Percentiles rank a stretch among this genome's conserved stretches.
Conservation (phyloP, 2,329 filamentous ascomycete species). For the Verticillium klebahnii region DNA sequence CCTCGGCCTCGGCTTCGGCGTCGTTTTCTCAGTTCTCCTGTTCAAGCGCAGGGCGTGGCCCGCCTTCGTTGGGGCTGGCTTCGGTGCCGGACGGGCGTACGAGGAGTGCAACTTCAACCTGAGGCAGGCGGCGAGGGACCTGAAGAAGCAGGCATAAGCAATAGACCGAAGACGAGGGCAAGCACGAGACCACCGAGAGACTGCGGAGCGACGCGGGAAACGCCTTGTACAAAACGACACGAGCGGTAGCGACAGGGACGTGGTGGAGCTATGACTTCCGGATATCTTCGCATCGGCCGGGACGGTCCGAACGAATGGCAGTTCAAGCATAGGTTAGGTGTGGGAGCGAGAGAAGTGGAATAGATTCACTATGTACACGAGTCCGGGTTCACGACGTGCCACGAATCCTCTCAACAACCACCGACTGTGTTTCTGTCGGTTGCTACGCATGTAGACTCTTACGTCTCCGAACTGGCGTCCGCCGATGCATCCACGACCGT, state of each 20-base stretch:
- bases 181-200: conserved; percentile 11
- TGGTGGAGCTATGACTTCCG: background rate
- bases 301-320: background rate
- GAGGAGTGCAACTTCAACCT: conserved; percentile 92
- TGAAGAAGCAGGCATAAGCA: conserved; percentile 46
- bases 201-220: conserved; percentile 14
- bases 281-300: background rate
- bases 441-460: background rate
- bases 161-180: conserved; percentile 7
- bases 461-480: background rate
- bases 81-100: conserved; percentile 93
- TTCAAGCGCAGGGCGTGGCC: conserved; percentile 99
- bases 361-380: conserved; percentile 13
- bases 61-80: conserved; percentile 89
- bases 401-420: background rate
- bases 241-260: background rate
- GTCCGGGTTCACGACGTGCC: background rate
- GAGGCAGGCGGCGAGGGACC: conserved; percentile 55
- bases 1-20: conserved; percentile 92
- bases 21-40: conserved; percentile 96
- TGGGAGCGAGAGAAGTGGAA: conserved; percentile 10
- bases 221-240: conserved; percentile 24
- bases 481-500: background rate
- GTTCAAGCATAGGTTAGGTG: conserved; percentile 9
- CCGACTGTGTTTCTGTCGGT: background rate